Evolutionary conservation across 2,329 filamentous ascomycete genomes (phyloP), one percentile per base, ranked within the genome.

Genomic region (Lachnellula hyalina): DNA sequence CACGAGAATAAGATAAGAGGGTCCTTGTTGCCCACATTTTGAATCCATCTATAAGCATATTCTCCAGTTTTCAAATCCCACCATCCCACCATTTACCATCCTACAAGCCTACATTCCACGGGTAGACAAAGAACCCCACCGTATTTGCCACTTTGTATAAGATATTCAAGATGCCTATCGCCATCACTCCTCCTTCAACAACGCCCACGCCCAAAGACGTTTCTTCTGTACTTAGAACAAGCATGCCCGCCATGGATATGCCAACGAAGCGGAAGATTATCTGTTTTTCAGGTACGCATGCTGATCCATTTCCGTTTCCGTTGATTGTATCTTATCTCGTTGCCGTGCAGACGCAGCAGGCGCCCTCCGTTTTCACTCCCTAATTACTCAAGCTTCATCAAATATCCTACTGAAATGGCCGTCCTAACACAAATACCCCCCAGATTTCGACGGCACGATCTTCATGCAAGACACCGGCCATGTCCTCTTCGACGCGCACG

Each of bases 401-500:
- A 19, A 23, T 12, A 40, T 15, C 7, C 21, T 9, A 28, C n/a
- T 2, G 36, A 11, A 23, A 40, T 15, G 19, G 8, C 21, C 21
- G 2, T 41, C 34, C 48, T 51, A 49, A 15, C 17, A 49, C 17
- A 34, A 41, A 48, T 55, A 14, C 25, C 21, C 21, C 8, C 48
- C 32, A 85, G 83, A 87, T 69, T 87, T 88, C 62, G 84, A 87
- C 68, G 84, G 84, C 59, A 87, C 84, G 4, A 88, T 88, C 59
- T 86, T 86, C 74, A 84, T 85, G 77, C 82, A 86, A 75, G 82
- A 86, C 62, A 86, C 82, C 1, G 85, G 85, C 45, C 84, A 87
- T 67, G 78, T 87, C 60, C 79, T 88, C 49, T 85, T 87, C 70
- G 83, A 87, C 67, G 75, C 75, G 62, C 78, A 84, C 61, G 84